A percentile compares a stretch with the other conserved stretches of the same genome.
phyloP scores from a whole-genome alignment of 352 stramenopile species.

The Globisporangium megalacanthum region DNA sequence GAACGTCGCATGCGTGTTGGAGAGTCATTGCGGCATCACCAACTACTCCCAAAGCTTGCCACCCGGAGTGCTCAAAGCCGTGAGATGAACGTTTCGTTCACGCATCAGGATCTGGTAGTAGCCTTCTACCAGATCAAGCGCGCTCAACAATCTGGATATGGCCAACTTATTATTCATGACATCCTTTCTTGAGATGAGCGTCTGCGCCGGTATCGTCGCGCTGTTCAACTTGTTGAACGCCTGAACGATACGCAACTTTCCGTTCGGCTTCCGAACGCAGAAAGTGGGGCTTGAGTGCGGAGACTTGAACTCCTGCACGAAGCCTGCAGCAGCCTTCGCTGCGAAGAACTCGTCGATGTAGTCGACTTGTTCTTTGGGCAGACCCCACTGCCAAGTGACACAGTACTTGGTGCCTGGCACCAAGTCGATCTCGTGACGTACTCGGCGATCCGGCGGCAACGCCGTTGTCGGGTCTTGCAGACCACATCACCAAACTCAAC shows the following conservation, averaged over 20 bases:
- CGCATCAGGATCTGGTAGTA: too few relatives aligned
- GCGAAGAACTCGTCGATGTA: too few relatives aligned
- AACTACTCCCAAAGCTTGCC: conserved; percentile 22
- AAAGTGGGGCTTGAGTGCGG: conserved; percentile 18
- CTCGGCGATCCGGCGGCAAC: too few relatives aligned
- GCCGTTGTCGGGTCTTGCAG: too few relatives aligned
- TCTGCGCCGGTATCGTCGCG: conserved; percentile 22
- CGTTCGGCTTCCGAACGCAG: conserved; percentile 22
- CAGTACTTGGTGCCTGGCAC: too few relatives aligned
- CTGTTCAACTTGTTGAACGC: conserved; percentile 31
- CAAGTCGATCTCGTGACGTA: too few relatives aligned
- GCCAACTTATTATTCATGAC: conserved; percentile 18
- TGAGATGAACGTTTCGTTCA: too few relatives aligned
- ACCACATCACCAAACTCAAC: too few relatives aligned
- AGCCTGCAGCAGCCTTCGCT: too few relatives aligned
- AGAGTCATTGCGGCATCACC: conserved; percentile 21
- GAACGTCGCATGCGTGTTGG: conserved; percentile 20
- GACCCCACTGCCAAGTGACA: too few relatives aligned
- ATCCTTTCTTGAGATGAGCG: conserved; percentile 24
- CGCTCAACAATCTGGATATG: conserved; percentile 23
- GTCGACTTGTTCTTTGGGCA: too few relatives aligned
- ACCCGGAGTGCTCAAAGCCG: conserved; percentile 16
- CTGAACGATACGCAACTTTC: conserved; percentile 24
- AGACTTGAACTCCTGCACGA: too few relatives aligned
- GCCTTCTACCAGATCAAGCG: conserved; percentile 22